Percentiles rank a stretch among this genome's conserved stretches.
These are phyloP conservation scores for Cercospora brassicicola DNA, from an alignment of 2,329 filamentous ascomycete species.

Conservation along the genomic window DNA sequence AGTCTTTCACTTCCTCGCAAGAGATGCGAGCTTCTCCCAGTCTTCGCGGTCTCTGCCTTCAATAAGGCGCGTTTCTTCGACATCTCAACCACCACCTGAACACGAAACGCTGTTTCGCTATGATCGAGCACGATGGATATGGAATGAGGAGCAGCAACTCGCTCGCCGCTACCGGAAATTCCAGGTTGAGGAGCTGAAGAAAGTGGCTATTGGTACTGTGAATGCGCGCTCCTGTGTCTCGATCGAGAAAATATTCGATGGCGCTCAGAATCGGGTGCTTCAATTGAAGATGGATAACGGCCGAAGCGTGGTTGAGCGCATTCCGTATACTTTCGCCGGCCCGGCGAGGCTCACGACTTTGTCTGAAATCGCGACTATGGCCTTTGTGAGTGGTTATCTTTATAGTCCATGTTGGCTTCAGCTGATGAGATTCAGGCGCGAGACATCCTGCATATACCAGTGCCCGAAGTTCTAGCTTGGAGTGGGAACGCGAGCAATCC, in stretches of 20 bases:
- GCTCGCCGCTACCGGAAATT: slow-evolving; percentile 38
- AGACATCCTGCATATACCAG: slow-evolving; percentile 18
- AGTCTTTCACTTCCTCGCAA: not conserved
- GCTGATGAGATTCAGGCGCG: not conserved
- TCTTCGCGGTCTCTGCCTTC: not conserved
- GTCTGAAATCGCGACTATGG: slow-evolving; percentile 18
- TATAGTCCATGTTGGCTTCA: not conserved
- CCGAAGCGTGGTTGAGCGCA: slow-evolving; percentile 14
- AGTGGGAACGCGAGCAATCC: slow-evolving; percentile 26
- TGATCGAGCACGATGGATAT: slow-evolving; percentile 41
- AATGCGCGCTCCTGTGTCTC: slow-evolving; percentile 38
- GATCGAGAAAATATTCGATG: slow-evolving; percentile 38
- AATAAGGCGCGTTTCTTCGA: not conserved
- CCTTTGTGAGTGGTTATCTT: not conserved
- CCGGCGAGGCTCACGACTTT: not conserved
- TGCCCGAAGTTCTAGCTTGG: slow-evolving; percentile 32
- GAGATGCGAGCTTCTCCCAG: not conserved
- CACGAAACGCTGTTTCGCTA: slow-evolving; percentile 21
- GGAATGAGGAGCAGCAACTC: slow-evolving; percentile 41
- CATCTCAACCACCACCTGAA: not conserved
- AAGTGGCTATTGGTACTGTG: slow-evolving; percentile 36
- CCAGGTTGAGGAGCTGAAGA: slow-evolving; percentile 40
- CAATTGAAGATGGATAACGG: slow-evolving; percentile 33
- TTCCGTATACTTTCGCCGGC: slow-evolving; percentile 35
- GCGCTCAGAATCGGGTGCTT: slow-evolving; percentile 34